Evolutionary conservation across 768 basidiomycete species (phyloP).

Genomic region (Rhizopogon vesiculosus): DNA sequence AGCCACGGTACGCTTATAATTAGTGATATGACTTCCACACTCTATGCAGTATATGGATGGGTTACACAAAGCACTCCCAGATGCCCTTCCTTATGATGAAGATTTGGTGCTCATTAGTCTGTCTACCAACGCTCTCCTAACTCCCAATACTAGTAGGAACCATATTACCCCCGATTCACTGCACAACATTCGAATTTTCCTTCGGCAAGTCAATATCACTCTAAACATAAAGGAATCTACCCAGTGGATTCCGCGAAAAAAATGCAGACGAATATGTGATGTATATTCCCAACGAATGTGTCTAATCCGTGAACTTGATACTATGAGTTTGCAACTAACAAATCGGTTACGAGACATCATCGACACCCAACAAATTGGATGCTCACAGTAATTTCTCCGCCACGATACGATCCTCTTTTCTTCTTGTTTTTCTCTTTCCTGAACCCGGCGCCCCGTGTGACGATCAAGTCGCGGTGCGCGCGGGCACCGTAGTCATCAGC

Average conservation of each 20-base stretch:
- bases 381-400: slow-evolving; percentile 91
- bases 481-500: slow-evolving; percentile 82
- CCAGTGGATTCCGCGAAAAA: neutral
- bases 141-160: no score
- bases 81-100: no score
- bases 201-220: neutral
- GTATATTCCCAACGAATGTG: slow-evolving; percentile 1
- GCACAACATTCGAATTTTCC: no score
- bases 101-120: no score
- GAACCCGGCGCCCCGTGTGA: slow-evolving; percentile 92
- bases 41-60: no score
- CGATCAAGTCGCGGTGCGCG: slow-evolving; percentile 84
- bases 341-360: slow-evolving; percentile 1
- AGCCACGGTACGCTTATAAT: no score
- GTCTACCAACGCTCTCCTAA: no score
- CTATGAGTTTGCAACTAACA: slow-evolving; percentile 75
- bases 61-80: no score
- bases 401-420: slow-evolving; percentile 90
- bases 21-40: no score
- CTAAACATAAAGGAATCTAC: neutral
- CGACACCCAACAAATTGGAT: neutral
- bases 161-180: no score
- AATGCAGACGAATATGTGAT: neutral
- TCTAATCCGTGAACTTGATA: slow-evolving; percentile 70
- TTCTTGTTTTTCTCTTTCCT: slow-evolving; percentile 99